Evolutionary conservation across 2,329 filamentous ascomycete genomes (phyloP).

Genomic region (Aspergillus sp.): DNA sequence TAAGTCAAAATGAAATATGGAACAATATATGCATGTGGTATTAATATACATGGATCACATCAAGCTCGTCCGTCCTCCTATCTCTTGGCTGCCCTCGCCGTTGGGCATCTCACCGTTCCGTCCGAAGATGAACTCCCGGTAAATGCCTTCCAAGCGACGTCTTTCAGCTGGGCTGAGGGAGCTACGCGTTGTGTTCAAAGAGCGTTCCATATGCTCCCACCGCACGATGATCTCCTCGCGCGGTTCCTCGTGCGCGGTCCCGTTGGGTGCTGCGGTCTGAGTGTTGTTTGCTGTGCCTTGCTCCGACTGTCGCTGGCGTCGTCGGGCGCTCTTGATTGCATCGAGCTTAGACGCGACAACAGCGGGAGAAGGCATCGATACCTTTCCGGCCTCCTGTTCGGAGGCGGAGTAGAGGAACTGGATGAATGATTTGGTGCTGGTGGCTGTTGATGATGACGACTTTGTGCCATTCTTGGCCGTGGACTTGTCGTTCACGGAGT

Average conservation of each 20-base stretch:
- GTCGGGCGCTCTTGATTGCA: slow-evolving; percentile 71
- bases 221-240: slow-evolving; percentile 74
- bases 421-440: slow-evolving; percentile 58
- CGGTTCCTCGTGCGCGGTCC: slow-evolving; percentile 32
- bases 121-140: slow-evolving; percentile 88
- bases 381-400: slow-evolving; percentile 56
- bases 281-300: slow-evolving; percentile 29
- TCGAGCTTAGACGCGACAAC: slow-evolving; percentile 80
- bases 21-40: background rate
- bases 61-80: slow-evolving; percentile 88
- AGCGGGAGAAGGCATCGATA: slow-evolving; percentile 72
- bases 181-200: slow-evolving; percentile 73
- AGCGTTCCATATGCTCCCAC: slow-evolving; percentile 80
- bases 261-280: slow-evolving; percentile 26
- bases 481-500: slow-evolving; percentile 48
- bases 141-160: slow-evolving; percentile 74
- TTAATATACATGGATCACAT: slow-evolving; percentile 60
- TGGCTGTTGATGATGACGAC: slow-evolving; percentile 33
- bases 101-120: slow-evolving; percentile 94
- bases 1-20: too few relatives aligned
- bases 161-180: slow-evolving; percentile 82
- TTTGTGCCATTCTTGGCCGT: slow-evolving; percentile 31
- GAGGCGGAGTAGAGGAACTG: slow-evolving; percentile 77
- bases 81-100: slow-evolving; percentile 86
- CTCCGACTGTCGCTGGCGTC: slow-evolving; percentile 59